Percentiles rank a stretch among this genome's conserved stretches.
Conservation (phyloP, 768 basidiomycete genomes). For the Cubamyces lactineus region DNA sequence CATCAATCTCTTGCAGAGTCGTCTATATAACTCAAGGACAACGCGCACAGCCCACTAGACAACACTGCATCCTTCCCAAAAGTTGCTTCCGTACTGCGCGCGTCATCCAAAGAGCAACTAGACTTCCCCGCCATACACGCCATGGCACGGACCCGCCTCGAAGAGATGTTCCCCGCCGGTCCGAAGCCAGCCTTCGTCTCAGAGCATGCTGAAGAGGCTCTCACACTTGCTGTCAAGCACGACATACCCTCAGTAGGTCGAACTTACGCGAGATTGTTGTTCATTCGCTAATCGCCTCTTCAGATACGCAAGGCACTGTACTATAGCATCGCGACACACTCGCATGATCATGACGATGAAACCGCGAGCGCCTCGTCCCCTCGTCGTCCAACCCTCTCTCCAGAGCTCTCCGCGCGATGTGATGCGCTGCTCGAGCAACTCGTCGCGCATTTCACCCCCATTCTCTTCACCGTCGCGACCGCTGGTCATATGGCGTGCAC, state of each 20-base stretch:
- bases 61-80: slow-evolving; percentile 47
- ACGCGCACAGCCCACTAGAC: slow-evolving; percentile 48
- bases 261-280: no score
- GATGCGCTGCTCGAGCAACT: slow-evolving; percentile 40
- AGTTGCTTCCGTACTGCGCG: slow-evolving; percentile 58
- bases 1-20: background rate
- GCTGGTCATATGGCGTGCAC: slow-evolving; percentile 79
- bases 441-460: slow-evolving; percentile 70
- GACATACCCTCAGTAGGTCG: slow-evolving; percentile 52
- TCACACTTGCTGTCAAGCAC: slow-evolving; percentile 54
- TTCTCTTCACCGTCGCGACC: slow-evolving; percentile 69
- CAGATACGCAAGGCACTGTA: slow-evolving; percentile 66
- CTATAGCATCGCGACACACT: slow-evolving; percentile 63
- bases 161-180: slow-evolving; percentile 52
- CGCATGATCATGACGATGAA: slow-evolving; percentile 48
- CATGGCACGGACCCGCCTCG: slow-evolving; percentile 46
- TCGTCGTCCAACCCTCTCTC: slow-evolving; percentile 21
- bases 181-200: slow-evolving; percentile 45
- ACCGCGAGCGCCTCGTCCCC: slow-evolving; percentile 17
- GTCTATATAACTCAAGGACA: slow-evolving; percentile 12
- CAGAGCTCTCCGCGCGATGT: slow-evolving; percentile 34
- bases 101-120: slow-evolving; percentile 56
- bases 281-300: background rate
- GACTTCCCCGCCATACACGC: slow-evolving; percentile 59
- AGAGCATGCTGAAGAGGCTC: slow-evolving; percentile 53